Percentiles rank a stretch among this genome's conserved stretches.
Conservation (phyloP, 805 yeast genomes). For the Candida tammaniensis region DNA sequence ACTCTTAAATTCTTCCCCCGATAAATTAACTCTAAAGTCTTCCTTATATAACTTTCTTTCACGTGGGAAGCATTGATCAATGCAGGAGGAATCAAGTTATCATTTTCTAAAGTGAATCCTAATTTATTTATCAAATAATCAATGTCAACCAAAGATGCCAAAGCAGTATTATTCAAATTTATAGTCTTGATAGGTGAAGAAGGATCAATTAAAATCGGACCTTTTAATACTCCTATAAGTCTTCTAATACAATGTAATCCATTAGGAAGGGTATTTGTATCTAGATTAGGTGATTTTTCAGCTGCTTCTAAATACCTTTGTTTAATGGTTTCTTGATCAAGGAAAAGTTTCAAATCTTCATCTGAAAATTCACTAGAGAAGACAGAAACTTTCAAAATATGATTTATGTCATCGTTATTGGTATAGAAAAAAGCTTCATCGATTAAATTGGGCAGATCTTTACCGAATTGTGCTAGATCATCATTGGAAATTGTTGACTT, state of each 20-base stretch:
- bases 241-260: conserved; percentile 60
- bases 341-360: conserved; percentile 44
- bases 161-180: conserved; percentile 44
- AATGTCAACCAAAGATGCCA: conserved; percentile 59
- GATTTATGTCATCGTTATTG: conserved; percentile 19
- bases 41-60: conserved; percentile 53
- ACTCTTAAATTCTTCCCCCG: conserved; percentile 12
- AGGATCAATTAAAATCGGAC: conserved; percentile 53
- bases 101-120: conserved; percentile 35
- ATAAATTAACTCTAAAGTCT: conserved; percentile 51
- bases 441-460: conserved; percentile 11
- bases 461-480: conserved; percentile 22
- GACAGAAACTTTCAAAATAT: conserved; percentile 49
- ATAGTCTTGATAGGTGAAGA: conserved; percentile 54
- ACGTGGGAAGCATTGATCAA: conserved; percentile 23
- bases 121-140: conserved; percentile 47
- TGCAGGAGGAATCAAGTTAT: conserved; percentile 48
- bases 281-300: conserved; percentile 25
- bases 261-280: conserved; percentile 43
- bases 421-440: conserved; percentile 37
- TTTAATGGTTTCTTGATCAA: conserved; percentile 49
- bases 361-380: conserved; percentile 39
- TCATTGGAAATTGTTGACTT: conserved; percentile 22
- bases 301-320: conserved; percentile 45
- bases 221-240: conserved; percentile 59